Evolutionary conservation across 495 filamentous ascomycete genomes (phyloP).

Genomic region (Beverwykella pulmonaria): DNA sequence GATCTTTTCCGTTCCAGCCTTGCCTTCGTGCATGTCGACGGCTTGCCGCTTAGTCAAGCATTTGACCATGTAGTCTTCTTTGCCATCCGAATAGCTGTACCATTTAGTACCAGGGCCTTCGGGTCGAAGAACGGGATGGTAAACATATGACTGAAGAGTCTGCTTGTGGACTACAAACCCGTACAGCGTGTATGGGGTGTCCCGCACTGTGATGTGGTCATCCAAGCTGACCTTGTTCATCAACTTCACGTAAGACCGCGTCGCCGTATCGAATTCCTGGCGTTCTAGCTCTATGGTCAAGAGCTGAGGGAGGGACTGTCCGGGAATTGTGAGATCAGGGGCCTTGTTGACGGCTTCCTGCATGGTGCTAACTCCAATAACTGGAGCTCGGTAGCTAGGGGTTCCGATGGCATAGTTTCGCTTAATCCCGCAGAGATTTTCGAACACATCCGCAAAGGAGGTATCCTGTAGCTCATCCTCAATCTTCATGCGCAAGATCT

Average conservation of each 20-base stretch:
- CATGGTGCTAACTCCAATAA: conserved; percentile 37
- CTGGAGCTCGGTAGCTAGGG: conserved; percentile 39
- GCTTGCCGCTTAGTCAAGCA: conserved; percentile 62
- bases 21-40: conserved; percentile 57
- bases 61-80: conserved; percentile 56
- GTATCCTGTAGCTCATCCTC: conserved; percentile 57
- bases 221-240: conserved; percentile 60
- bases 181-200: conserved; percentile 58
- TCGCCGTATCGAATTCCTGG: conserved; percentile 55
- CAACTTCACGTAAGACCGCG: conserved; percentile 62
- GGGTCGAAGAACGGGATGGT: conserved; percentile 64
- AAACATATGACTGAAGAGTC: conserved; percentile 62
- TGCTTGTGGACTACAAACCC: conserved; percentile 66
- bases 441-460: conserved; percentile 47
- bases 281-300: conserved; percentile 64
- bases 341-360: conserved; percentile 39
- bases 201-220: conserved; percentile 55
- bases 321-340: conserved; percentile 21
- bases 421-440: conserved; percentile 52
- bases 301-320: conserved; percentile 47
- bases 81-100: conserved; percentile 63
- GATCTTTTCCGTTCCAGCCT: conserved; percentile 40
- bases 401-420: conserved; percentile 30
- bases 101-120: conserved; percentile 59
- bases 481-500: conserved; percentile 55